Base-by-base conservation (phyloP, 768 basidiomycete genomes). In the Lactifluus subvellereus region DNA sequence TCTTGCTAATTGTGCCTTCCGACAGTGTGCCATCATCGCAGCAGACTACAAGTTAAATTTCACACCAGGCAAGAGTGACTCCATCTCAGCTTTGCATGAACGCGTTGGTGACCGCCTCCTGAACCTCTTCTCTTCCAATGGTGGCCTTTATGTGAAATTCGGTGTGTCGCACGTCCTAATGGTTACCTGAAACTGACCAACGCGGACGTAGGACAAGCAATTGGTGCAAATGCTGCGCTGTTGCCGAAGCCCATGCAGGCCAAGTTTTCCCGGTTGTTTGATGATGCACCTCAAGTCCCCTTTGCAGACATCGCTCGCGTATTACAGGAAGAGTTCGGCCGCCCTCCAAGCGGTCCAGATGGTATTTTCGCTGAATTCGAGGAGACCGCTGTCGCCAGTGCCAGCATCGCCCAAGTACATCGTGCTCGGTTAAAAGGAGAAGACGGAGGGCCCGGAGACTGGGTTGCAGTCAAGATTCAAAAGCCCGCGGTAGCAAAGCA, bases 321-420 rank as follows among this genome's bases (percentile, higher is more conserved):
- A 5, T 87, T 94, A 69, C 68, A 76, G 37, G 74, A 79, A 37
- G 88, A 94, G 70, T 86, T 91, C 9, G 88, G 87, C 1, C 74
- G 80, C 2, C 82, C 82, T 0, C 87, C 86, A 0, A 74, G 80
- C 42, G 84, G 85, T 0, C 87, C 89, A 0, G 81, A 80, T 30
- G 90, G 89, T 18, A 74, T 94, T 2, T 96, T 96, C 68, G 85
- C 85, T 40, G 75, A 81, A 11, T 96, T 97, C 64, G 88, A 93
- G 59, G 80, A 85, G 64, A 71, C 80, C 2, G 87, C 94, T 0
- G 77, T 91, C 1, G 94, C 94, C 0, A 91, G 89, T 64, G 95
- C 95, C 2, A 91, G 89, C 68, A 88, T 98, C 61, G 94, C 94
- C 0, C 95, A 97, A 71, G 95, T 97, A 0, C 94, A n/a, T n/a